These are phyloP conservation scores for Camellia sinensis DNA, from an alignment of 148 eudicot genomes.

Conservation along the genomic window DNA sequence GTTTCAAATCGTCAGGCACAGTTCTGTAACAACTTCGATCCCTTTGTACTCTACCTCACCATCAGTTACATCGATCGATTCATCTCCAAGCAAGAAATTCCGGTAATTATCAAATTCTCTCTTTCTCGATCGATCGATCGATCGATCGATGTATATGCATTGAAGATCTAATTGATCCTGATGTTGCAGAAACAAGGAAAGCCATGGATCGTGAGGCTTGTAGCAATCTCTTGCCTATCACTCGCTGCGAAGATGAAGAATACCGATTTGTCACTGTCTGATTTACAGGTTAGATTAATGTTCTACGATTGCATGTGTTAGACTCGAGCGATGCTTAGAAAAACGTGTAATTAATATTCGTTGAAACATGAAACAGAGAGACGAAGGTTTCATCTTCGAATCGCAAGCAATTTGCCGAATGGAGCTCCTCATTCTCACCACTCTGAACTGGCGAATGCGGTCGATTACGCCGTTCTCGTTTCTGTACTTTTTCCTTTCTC, in stretches of 20 bases:
- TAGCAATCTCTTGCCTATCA: constrained; percentile 27
- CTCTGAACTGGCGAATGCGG: constrained; percentile 38
- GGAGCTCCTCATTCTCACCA: constrained; percentile 33
- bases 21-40: constrained; percentile 23
- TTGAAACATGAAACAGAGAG: constrained; percentile 14
- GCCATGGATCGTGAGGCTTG: constrained; percentile 26
- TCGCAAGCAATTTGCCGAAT: constrained; percentile 22
- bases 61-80: constrained; percentile 35
- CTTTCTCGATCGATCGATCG: background rate
- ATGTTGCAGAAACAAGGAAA: constrained; percentile 13
- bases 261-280: constrained; percentile 7
- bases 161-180: background rate
- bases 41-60: constrained; percentile 30
- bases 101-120: constrained; percentile 10
- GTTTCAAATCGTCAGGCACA: constrained; percentile 11
- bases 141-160: background rate
- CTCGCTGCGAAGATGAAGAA: constrained; percentile 36
- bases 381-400: constrained; percentile 25
- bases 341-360: background rate
- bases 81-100: constrained; percentile 30
- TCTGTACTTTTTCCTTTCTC: constrained; percentile 24
- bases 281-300: constrained; percentile 23
- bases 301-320: background rate
- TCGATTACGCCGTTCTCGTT: constrained; percentile 39
- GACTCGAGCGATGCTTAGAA: background rate